phyloP scores from a whole-genome alignment of 768 basidiomycete species.

The Nevesoporus exiguus region DNA sequence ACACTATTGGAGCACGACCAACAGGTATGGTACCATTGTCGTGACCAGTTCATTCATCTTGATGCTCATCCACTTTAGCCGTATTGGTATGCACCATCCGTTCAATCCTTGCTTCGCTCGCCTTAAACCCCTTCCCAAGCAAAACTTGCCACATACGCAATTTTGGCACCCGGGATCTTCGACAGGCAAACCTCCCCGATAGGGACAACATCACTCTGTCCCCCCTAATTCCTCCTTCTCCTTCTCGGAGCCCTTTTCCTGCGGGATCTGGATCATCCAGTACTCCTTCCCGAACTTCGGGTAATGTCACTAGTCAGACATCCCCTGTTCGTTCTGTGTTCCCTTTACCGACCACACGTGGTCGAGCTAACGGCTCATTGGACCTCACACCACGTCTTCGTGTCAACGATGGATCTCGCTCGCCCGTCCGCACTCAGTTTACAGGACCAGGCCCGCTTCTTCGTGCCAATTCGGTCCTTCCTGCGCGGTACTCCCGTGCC shows the following conservation, averaged over 20 bases:
- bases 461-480: constrained; percentile 40
- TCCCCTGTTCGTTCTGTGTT: constrained; percentile 33
- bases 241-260: constrained; percentile 26
- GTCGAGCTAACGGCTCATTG: constrained; percentile 20
- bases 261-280: constrained; percentile 1
- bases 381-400: constrained; percentile 23
- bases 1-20: constrained; percentile 80
- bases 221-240: constrained; percentile 32
- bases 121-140: constrained; percentile 38
- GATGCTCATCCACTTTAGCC: constrained; percentile 28
- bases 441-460: constrained; percentile 34
- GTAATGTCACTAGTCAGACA: constrained; percentile 21
- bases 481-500: constrained; percentile 34
- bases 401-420: constrained; percentile 21
- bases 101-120: not conserved
- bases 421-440: constrained; percentile 26
- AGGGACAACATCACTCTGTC: constrained; percentile 35
- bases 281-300: constrained; percentile 13
- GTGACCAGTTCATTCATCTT: not conserved
- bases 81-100: constrained; percentile 37
- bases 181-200: constrained; percentile 66
- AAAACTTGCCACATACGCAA: constrained; percentile 78
- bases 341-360: constrained; percentile 31
- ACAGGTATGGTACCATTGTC: constrained; percentile 46
- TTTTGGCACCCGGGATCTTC: constrained; percentile 74